These are phyloP conservation scores for Bryum argenteum DNA, from an alignment of 225 moss, liverwort and hornwort genomes.

Conservation along the genomic window DNA sequence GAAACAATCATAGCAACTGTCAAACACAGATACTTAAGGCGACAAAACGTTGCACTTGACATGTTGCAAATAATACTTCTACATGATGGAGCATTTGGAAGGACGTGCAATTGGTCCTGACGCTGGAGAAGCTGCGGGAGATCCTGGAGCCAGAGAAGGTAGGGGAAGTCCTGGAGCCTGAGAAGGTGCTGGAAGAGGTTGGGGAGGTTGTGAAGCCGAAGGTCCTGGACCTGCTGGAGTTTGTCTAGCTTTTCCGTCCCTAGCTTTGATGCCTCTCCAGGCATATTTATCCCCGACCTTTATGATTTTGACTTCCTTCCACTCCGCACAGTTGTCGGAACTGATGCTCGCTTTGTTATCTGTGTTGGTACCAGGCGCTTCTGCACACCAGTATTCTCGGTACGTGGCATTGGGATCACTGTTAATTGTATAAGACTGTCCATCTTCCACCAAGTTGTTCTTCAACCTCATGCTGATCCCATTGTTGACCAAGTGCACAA, in stretches of 20 bases:
- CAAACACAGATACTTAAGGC: too few species aligned
- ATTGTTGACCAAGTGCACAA: neutral
- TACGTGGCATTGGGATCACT: constrained; percentile 13
- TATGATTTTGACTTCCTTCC: neutral
- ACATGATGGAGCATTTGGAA: too few species aligned
- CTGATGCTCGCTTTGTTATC: neutral
- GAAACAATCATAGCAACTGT: too few species aligned
- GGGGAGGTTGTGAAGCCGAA: neutral
- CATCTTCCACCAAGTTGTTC: neutral
- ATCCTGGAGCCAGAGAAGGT: too few species aligned
- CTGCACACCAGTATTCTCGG: constrained; percentile 25
- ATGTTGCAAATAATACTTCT: too few species aligned
- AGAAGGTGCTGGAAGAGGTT: constrained; percentile 4
- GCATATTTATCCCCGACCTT: neutral
- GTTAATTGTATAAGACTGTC: neutral
- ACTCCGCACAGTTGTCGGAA: constrained; percentile 24
- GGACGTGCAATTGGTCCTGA: too few species aligned
- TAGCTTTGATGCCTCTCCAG: neutral
- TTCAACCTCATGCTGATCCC: neutral
- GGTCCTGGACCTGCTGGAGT: neutral
- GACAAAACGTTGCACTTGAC: too few species aligned
- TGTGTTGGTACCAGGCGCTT: neutral
- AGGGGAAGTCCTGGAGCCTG: too few species aligned
- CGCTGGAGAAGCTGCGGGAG: too few species aligned
- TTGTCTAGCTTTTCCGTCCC: neutral